Evolutionary conservation across 2,329 filamentous ascomycete species (phyloP).

Genomic region (Onygenales sp.): DNA sequence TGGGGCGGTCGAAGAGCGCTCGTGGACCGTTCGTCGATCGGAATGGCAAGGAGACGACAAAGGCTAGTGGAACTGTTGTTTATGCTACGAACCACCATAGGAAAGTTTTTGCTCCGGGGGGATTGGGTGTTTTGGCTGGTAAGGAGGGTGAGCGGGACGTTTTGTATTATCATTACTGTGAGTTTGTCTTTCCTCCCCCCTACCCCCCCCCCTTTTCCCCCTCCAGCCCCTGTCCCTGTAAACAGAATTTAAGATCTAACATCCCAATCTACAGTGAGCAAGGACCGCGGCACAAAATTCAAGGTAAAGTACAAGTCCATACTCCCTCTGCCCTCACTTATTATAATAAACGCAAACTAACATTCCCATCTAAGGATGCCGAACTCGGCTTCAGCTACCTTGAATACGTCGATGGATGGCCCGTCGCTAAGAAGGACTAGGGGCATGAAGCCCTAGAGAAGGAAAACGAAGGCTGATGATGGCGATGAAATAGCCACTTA

Average conservation of each 20-base stretch:
- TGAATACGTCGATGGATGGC: slow-evolving; percentile 30
- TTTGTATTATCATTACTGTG: slow-evolving; percentile 32
- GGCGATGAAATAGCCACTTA: too few relatives aligned
- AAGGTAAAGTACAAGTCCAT: slow-evolving; percentile 2
- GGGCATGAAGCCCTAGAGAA: background rate
- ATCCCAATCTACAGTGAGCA: background rate
- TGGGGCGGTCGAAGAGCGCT: slow-evolving; percentile 24
- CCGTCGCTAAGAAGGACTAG: slow-evolving; percentile 12
- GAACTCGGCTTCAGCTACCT: slow-evolving; percentile 29
- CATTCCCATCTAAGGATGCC: slow-evolving; percentile 18
- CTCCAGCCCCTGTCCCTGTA: background rate
- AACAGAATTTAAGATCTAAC: background rate
- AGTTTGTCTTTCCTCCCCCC: slow-evolving; percentile 4
- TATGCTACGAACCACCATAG: slow-evolving; percentile 29
- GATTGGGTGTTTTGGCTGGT: slow-evolving; percentile 23
- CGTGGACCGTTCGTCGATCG: slow-evolving; percentile 27
- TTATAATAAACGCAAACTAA: background rate
- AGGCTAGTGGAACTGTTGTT: slow-evolving; percentile 23
- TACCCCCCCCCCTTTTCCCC: too few relatives aligned
- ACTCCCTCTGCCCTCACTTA: too few relatives aligned
- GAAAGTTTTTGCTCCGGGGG: slow-evolving; percentile 29
- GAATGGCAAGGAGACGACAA: slow-evolving; percentile 15
- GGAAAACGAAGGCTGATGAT: background rate
- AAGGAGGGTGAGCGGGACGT: slow-evolving; percentile 20
- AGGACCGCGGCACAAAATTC: background rate